Conservation (phyloP, 2,329 filamentous ascomycete species). For the Colletotrichum musae region DNA sequence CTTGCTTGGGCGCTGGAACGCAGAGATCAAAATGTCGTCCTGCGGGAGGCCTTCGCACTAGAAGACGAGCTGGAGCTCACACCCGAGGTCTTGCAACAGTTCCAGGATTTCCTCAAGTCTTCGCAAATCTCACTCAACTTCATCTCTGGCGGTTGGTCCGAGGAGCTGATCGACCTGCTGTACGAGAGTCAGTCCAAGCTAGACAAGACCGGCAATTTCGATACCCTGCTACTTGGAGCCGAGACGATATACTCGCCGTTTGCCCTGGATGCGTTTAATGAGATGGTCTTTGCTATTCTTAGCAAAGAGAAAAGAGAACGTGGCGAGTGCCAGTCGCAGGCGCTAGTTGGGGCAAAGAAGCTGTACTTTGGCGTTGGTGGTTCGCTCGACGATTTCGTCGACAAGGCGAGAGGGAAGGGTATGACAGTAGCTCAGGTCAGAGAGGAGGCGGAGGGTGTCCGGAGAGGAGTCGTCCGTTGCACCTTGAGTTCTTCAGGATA, state of each 20-base stretch:
- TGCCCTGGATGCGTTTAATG: constrained; percentile 77
- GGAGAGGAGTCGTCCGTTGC: constrained; percentile 72
- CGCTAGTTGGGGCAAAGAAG: constrained; percentile 81
- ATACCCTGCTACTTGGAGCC: constrained; percentile 76
- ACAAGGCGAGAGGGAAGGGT: constrained; percentile 64
- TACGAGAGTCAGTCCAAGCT: constrained; percentile 49
- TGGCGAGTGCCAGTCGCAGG: constrained; percentile 46
- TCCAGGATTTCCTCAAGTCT: constrained; percentile 66
- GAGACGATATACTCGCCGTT: constrained; percentile 89
- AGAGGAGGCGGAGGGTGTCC: constrained; percentile 73
- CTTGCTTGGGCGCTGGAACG: constrained; percentile 75
- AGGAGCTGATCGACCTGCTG: constrained; percentile 73
- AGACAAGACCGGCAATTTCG: constrained; percentile 28
- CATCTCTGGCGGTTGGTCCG: constrained; percentile 82
- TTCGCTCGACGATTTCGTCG: constrained; percentile 81
- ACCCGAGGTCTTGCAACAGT: constrained; percentile 69
- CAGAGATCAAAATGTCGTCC: constrained; percentile 52
- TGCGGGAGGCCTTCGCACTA: constrained; percentile 62
- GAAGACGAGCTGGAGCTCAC: constrained; percentile 77
- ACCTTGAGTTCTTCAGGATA: constrained; percentile 47
- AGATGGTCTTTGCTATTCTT: constrained; percentile 74
- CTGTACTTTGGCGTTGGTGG: constrained; percentile 90
- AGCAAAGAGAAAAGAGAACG: constrained; percentile 57
- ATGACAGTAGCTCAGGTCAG: constrained; percentile 64
- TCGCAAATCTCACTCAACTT: constrained; percentile 73